Evolutionary conservation across 352 stramenopile species (phyloP).

Genomic region (Plasmopara muralis): DNA sequence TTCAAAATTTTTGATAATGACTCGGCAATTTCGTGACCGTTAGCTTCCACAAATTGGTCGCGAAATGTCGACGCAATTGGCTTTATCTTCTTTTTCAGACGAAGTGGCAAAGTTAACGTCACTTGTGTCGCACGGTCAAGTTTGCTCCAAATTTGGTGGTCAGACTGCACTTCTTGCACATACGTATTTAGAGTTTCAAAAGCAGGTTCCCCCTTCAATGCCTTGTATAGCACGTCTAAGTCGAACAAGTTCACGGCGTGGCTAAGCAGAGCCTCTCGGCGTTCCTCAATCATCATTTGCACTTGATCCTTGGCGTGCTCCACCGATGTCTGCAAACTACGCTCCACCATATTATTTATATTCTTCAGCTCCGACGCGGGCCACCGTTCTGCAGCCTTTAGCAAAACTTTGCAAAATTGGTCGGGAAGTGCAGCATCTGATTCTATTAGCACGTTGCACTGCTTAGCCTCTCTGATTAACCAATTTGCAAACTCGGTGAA

Average conservation of each 20-base stretch:
- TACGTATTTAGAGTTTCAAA: slow-evolving; percentile 10
- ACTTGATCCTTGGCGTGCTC: slow-evolving; percentile 21
- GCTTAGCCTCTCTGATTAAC: slow-evolving; percentile 14
- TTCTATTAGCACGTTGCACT: slow-evolving; percentile 16
- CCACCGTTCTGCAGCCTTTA: slow-evolving; percentile 18
- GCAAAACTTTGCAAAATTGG: slow-evolving; percentile 4
- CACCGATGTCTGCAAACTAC: slow-evolving; percentile 13
- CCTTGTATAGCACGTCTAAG: slow-evolving; percentile 26
- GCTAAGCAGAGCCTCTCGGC: slow-evolving; percentile 9
- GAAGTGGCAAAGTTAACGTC: slow-evolving; percentile 15
- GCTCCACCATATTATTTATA: slow-evolving; percentile 17
- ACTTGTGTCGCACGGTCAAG: slow-evolving; percentile 11
- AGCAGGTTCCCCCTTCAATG: slow-evolving; percentile 1
- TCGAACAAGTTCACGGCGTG: slow-evolving; percentile 24
- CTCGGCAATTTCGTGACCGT: not conserved
- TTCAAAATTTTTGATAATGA: slow-evolving; percentile 11
- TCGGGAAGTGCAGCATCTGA: not conserved
- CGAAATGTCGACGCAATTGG: slow-evolving; percentile 14
- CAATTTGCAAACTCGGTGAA: slow-evolving; percentile 18
- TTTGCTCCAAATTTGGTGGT: slow-evolving; percentile 14
- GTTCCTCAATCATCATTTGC: slow-evolving; percentile 18
- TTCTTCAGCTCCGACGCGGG: slow-evolving; percentile 19
- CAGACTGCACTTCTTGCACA: slow-evolving; percentile 15
- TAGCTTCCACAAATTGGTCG: not conserved
- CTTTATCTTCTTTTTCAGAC: slow-evolving; percentile 29